Percentiles rank a stretch among this genome's conserved stretches.
These are phyloP conservation scores for Castanea crenata DNA, from an alignment of 306 rosid species.

Conservation along the genomic window DNA sequence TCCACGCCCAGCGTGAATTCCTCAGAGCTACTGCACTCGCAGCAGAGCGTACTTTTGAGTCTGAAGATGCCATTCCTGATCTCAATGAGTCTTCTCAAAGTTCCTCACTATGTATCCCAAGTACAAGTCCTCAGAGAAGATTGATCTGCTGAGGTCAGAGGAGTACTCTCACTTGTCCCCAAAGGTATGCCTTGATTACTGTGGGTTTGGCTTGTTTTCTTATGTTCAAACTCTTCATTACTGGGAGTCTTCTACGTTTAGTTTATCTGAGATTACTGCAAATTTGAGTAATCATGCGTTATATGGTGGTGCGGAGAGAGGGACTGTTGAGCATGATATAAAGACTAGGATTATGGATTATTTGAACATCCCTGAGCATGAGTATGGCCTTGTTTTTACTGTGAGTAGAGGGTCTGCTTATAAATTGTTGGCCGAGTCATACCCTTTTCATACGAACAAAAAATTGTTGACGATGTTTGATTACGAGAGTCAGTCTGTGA, in stretches of 20 bases:
- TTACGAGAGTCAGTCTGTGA: conserved; percentile 91
- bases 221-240: conserved; percentile 84
- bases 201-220: conserved; percentile 95
- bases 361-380: conserved; percentile 91
- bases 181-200: conserved; percentile 98
- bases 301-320: conserved; percentile 87
- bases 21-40: conserved; percentile 90
- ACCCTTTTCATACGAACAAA: conserved; percentile 90
- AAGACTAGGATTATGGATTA: conserved; percentile 88
- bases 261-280: conserved; percentile 94
- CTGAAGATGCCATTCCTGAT: conserved; percentile 63
- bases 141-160: conserved; percentile 83
- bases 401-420: conserved; percentile 96
- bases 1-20: conserved; percentile 85
- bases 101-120: conserved; percentile 94
- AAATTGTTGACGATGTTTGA: conserved; percentile 94
- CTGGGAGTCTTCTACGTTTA: conserved; percentile 96
- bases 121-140: conserved; percentile 73
- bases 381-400: conserved; percentile 93
- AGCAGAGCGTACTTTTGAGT: conserved; percentile 70
- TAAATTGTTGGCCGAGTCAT: conserved; percentile 78
- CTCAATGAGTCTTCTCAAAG: conserved; percentile 64
- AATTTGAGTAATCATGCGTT: conserved; percentile 91
- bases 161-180: conserved; percentile 80
- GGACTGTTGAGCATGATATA: conserved; percentile 84